Evolutionary conservation across 805 yeast genomes (phyloP), one percentile per base, ranked within the genome.

Genomic region (Yarrowia porcina): DNA sequence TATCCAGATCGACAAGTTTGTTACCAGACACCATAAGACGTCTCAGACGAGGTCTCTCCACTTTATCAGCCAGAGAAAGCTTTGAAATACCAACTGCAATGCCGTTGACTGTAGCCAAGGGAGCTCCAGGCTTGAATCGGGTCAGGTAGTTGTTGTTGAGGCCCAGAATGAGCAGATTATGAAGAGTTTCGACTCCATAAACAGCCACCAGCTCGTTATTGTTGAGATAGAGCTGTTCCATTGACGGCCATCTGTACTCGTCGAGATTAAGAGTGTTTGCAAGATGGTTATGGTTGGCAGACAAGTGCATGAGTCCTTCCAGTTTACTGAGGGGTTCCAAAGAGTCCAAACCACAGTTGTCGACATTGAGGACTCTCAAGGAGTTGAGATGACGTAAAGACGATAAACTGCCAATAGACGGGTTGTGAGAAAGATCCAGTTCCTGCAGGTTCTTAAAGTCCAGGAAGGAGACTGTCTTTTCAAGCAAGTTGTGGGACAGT

Each of bases 371-470:
- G 21, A 75, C 79, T 56, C 80, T 78, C 36, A 82, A 70, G 64
- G 77, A 77, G 27, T 70, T 70, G 57, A 82, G 69, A 11, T 71
- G 67, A 3, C 67, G 38, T 42, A 82, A 68, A 41, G 77, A 75
- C 21, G 75, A 69, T 42, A 80, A 70, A 12, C 71, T 72, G 7
- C 66, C 70, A 49, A 82, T 27, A 10, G 36, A 68, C 17, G 67
- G 60, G 65, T 82, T 82, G 61, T 67, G 65, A 2, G 81, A 70
- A 5, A 79, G 72, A 67, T 79, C 70, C 54, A 82, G 71, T 18
- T 69, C 66, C 63, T 79, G 83, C 23, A 82, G 70, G 63, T 80
- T 79, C n/a, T 66, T 69, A 65, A 78, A 74, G 32, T 74, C 71
- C 41, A 13, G 28, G 72, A 69, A 66, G 81, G 80, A 4, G 82